Evolutionary conservation across 495 filamentous ascomycete genomes (phyloP).

Genomic region (Penicillium pulvis): DNA sequence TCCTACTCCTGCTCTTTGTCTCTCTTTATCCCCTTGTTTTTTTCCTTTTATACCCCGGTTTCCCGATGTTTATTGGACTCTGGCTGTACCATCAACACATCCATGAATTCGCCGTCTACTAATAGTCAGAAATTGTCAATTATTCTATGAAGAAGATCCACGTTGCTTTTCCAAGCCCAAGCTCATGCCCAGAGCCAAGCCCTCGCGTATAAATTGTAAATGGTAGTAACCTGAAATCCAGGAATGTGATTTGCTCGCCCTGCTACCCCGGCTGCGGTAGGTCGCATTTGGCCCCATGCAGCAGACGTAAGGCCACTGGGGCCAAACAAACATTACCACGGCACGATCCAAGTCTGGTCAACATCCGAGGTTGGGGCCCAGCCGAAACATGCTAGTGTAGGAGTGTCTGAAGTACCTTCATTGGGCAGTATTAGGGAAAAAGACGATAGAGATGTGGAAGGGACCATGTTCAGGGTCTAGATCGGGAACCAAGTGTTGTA

Average conservation of each 20-base stretch:
- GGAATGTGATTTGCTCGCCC: neutral
- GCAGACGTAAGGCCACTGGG: conserved; percentile 9
- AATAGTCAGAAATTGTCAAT: conserved; percentile 24
- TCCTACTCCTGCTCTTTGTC: conserved; percentile 7
- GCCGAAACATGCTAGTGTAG: neutral
- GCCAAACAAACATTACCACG: conserved; percentile 11
- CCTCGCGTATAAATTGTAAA: neutral
- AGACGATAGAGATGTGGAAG: neutral
- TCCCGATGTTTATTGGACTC: conserved; percentile 38
- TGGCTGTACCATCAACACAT: conserved; percentile 41
- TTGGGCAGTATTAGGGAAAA: neutral
- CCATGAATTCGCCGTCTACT: conserved; percentile 21
- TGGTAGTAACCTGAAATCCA: neutral
- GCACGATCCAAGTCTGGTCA: neutral
- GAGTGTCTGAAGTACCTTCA: neutral
- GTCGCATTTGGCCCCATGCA: conserved; percentile 11
- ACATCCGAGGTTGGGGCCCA: conserved; percentile 12
- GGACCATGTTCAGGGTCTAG: conserved; percentile 1
- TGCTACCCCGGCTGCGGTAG: conserved; percentile 1
- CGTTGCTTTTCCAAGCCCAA: conserved; percentile 4
- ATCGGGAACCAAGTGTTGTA: conserved; percentile 1
- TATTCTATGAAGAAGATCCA: conserved; percentile 10
- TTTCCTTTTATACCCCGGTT: conserved; percentile 36
- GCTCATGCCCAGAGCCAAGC: neutral
- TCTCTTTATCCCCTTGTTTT: conserved; percentile 12